phyloP scores from a whole-genome alignment of 257 asterid species.

The Solanum paucissectum region DNA sequence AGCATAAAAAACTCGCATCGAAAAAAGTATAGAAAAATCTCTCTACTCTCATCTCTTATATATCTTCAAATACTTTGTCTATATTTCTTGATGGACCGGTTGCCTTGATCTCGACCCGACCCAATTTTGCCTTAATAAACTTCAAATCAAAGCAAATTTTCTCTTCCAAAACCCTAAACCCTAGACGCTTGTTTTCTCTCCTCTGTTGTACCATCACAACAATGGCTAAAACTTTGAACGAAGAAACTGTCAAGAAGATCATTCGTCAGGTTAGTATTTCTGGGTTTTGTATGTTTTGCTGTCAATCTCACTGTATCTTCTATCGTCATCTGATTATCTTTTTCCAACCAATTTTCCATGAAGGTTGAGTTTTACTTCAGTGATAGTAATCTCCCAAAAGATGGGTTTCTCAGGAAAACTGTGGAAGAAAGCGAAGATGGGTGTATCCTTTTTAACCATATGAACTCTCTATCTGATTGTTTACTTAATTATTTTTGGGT shows the following conservation, averaged over 20 bases:
- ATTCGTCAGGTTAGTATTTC: conserved; percentile 62
- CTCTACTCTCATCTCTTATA: too few relatives aligned
- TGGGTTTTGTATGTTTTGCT: not conserved
- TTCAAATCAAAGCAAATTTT: not conserved
- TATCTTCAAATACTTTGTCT: not conserved
- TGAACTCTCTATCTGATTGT: not conserved
- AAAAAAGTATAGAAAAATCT: too few relatives aligned
- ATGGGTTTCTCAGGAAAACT: conserved; percentile 52
- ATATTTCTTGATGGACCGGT: not conserved
- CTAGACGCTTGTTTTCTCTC: not conserved
- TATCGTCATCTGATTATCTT: not conserved
- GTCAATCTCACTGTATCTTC: not conserved
- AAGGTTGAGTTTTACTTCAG: conserved; percentile 98
- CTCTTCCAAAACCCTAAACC: conserved; percentile 44
- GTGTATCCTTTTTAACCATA: conserved; percentile 46
- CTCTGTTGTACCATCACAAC: not conserved
- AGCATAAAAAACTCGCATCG: too few relatives aligned
- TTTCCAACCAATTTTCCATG: not conserved
- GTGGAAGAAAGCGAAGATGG: conserved; percentile 78
- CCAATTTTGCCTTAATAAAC: not conserved
- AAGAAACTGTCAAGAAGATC: conserved; percentile 72
- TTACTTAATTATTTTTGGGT: not conserved
- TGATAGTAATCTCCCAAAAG: conserved; percentile 96
- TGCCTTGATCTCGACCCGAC: not conserved
- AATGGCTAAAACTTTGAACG: conserved; percentile 55